Conservation (phyloP, 768 basidiomycete species). For the Coprinopsis sp. region DNA sequence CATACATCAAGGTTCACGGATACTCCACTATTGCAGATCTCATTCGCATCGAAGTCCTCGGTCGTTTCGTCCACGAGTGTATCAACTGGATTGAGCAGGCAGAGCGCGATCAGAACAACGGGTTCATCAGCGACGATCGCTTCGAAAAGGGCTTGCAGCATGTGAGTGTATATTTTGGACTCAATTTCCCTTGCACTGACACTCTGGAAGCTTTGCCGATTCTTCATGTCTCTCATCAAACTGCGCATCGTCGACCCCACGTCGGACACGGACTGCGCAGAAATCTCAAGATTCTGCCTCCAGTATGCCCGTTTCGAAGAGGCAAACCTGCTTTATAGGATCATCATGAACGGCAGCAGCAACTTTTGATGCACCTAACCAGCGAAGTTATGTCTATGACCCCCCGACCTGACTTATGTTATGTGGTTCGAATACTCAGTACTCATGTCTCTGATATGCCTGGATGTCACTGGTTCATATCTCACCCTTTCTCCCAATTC, state of each 20-base stretch:
- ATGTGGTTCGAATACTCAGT: too few species aligned
- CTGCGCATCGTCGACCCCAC: constrained; percentile 56
- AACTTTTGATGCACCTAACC: too few species aligned
- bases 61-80: constrained; percentile 65
- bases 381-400: too few species aligned
- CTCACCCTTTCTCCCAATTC: too few species aligned
- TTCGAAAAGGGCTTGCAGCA: constrained; percentile 69
- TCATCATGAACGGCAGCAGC: constrained; percentile 8
- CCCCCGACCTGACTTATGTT: too few species aligned
- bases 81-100: constrained; percentile 68
- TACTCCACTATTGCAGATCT: constrained; percentile 61
- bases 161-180: constrained; percentile 35
- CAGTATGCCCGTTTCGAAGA: constrained; percentile 72
- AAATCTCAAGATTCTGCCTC: constrained; percentile 75
- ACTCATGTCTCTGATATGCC: too few species aligned
- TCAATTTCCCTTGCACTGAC: constrained; percentile 6
- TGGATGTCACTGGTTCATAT: too few species aligned
- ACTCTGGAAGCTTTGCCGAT: constrained; percentile 60
- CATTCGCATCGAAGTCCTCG: constrained; percentile 59
- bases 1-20: constrained; percentile 37
- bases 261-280: constrained; percentile 65
- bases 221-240: constrained; percentile 69
- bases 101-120: constrained; percentile 65
- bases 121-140: constrained; percentile 65
- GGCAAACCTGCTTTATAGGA: constrained; percentile 69